phyloP scores from a whole-genome alignment of 2,329 filamentous ascomycete species.

The Penicillium sp. region DNA sequence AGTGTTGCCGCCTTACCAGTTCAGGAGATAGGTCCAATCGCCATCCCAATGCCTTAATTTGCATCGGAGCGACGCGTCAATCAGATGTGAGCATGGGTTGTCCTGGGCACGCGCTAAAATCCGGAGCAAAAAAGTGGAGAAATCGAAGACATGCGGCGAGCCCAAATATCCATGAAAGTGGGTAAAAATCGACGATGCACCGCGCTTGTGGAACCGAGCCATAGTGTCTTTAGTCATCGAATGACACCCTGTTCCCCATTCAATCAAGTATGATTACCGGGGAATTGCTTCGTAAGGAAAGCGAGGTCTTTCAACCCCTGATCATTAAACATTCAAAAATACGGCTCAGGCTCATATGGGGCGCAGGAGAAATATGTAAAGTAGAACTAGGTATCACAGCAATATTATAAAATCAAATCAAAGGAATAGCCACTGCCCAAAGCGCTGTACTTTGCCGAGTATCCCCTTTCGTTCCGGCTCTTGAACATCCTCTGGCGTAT shows the following conservation, averaged over 20 bases:
- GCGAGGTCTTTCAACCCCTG: not conserved
- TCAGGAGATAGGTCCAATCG: not conserved
- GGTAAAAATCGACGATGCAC: not conserved
- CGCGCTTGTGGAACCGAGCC: not conserved
- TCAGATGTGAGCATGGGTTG: not conserved
- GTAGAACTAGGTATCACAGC: constrained; percentile 1
- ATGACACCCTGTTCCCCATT: not conserved
- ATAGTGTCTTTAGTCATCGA: not conserved
- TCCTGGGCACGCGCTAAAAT: not conserved
- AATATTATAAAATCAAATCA: constrained; percentile 14
- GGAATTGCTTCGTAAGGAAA: not conserved
- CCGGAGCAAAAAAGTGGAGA: not conserved
- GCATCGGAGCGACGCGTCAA: not conserved
- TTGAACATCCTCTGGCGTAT: constrained; percentile 27
- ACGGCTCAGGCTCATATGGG: not conserved
- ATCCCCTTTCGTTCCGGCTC: constrained; percentile 9
- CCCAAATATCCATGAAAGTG: too few species aligned
- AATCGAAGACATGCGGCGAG: not conserved
- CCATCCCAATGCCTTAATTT: not conserved
- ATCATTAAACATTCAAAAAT: not conserved
- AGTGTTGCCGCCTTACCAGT: not conserved
- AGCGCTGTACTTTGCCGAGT: constrained; percentile 27
- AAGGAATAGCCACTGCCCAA: constrained; percentile 44
- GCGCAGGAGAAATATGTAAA: not conserved
- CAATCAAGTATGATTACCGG: not conserved